Conservation (phyloP, 2,329 filamentous ascomycete genomes). For the Mollisia scopiformis region DNA sequence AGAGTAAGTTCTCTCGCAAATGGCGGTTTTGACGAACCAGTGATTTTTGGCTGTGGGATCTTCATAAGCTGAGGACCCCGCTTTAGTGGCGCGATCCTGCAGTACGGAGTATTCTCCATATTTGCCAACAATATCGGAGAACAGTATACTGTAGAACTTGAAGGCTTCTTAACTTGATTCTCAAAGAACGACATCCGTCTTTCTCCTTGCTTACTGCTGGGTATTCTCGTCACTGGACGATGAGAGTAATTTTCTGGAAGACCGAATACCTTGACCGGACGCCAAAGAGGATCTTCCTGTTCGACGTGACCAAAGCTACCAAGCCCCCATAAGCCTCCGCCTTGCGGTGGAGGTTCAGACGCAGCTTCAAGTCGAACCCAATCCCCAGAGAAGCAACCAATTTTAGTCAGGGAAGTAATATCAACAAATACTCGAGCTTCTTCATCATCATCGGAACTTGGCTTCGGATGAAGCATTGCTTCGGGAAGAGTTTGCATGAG, state of each 20-base stretch:
- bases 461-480: constrained; percentile 83
- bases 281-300: constrained; percentile 69
- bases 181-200: constrained; percentile 66
- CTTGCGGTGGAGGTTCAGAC: constrained; percentile 71
- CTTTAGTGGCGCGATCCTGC: constrained; percentile 76
- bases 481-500: constrained; percentile 72
- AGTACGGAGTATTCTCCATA: constrained; percentile 74
- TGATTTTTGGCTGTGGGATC: constrained; percentile 58
- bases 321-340: constrained; percentile 67
- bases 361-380: constrained; percentile 87
- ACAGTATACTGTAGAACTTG: constrained; percentile 68
- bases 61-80: constrained; percentile 51
- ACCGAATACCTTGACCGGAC: constrained; percentile 86
- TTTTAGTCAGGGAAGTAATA: constrained; percentile 79
- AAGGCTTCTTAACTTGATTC: constrained; percentile 65
- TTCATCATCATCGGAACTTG: constrained; percentile 77
- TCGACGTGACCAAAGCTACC: constrained; percentile 67
- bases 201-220: constrained; percentile 54
- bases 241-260: constrained; percentile 75
- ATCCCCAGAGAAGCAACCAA: constrained; percentile 96
- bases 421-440: constrained; percentile 91
- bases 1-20: constrained; percentile 79
- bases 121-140: constrained; percentile 90
- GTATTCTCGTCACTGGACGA: constrained; percentile 62
- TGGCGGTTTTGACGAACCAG: constrained; percentile 57